These are phyloP conservation scores for Pythium sp. DNA, from an alignment of 352 stramenopile species.

Conservation along the genomic window DNA sequence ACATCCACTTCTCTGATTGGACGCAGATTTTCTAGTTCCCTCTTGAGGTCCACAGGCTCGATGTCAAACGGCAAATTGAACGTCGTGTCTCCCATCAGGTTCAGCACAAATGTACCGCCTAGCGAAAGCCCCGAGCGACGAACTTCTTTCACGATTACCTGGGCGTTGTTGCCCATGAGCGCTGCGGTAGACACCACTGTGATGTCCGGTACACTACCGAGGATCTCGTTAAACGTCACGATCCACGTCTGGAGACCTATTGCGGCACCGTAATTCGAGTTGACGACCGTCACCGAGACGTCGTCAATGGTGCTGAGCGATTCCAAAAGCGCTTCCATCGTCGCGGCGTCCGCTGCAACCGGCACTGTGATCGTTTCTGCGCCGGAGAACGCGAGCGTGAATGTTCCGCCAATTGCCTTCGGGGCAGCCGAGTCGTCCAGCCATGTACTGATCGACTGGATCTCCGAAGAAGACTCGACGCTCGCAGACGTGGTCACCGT, in stretches of 20 bases:
- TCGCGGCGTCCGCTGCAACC: constrained; percentile 26
- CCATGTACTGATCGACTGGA: constrained; percentile 87
- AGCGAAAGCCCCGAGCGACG: constrained; percentile 78
- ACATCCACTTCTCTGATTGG: constrained; percentile 69
- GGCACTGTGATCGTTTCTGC: constrained; percentile 42
- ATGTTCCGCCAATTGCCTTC: constrained; percentile 51
- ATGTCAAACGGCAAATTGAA: constrained; percentile 91
- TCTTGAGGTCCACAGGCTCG: constrained; percentile 80
- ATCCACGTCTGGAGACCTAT: constrained; percentile 65
- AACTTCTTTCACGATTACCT: constrained; percentile 68
- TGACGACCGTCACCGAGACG: constrained; percentile 59
- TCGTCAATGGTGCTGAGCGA: constrained; percentile 71
- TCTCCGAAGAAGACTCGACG: constrained; percentile 85
- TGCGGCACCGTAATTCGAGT: constrained; percentile 42
- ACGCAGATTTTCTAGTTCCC: constrained; percentile 70
- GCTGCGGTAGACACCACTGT: constrained; percentile 46
- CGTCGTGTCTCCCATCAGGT: constrained; percentile 90
- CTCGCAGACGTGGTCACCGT: constrained; percentile 90
- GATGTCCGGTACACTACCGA: constrained; percentile 88
- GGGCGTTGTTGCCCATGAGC: constrained; percentile 57
- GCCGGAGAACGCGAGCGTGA: constrained; percentile 61
- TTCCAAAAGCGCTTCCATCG: constrained; percentile 70
- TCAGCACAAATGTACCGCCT: constrained; percentile 91
- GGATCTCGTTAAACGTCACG: constrained; percentile 92
- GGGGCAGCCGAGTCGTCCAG: constrained; percentile 38